Conservation (phyloP, 345 rosid species). For the Aegle marmelos region DNA sequence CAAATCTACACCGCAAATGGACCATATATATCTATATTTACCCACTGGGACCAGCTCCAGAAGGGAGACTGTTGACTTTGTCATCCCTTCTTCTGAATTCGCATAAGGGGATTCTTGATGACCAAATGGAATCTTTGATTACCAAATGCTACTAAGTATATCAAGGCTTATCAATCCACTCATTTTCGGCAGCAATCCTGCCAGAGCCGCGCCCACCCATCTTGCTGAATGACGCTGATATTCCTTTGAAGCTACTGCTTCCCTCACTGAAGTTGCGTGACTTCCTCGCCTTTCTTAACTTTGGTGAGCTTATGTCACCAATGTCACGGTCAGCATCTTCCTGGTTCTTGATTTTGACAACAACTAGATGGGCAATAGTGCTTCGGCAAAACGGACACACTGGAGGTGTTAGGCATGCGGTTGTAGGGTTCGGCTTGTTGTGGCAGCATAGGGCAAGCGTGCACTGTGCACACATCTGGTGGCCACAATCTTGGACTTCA, state of each 20-base stretch:
- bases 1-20: constrained; percentile 35
- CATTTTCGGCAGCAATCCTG: constrained; percentile 58
- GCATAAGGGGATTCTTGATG: constrained; percentile 20
- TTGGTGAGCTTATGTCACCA: constrained; percentile 56
- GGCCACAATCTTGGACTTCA: constrained; percentile 89
- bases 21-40: constrained; percentile 27
- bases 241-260: constrained; percentile 92
- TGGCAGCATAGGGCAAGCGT: constrained; percentile 95
- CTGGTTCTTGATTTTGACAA: constrained; percentile 49
- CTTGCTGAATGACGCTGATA: constrained; percentile 64
- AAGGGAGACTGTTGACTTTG: constrained; percentile 16
- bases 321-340: constrained; percentile 51
- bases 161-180: constrained; percentile 59
- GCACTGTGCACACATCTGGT: constrained; percentile 99
- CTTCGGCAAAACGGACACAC: constrained; percentile 98
- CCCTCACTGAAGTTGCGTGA: constrained; percentile 76
- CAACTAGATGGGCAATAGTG: constrained; percentile 57
- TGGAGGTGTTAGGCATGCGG: constrained; percentile 62
- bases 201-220: constrained; percentile 75
- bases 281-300: constrained; percentile 59
- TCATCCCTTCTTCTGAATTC: not conserved
- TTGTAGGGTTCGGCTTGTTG: constrained; percentile 95
- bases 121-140: constrained; percentile 30
- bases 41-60: constrained; percentile 28
- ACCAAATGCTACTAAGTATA: constrained; percentile 20